Conservation (phyloP, 306 rosid species). For the Begonia peltatifolia region DNA sequence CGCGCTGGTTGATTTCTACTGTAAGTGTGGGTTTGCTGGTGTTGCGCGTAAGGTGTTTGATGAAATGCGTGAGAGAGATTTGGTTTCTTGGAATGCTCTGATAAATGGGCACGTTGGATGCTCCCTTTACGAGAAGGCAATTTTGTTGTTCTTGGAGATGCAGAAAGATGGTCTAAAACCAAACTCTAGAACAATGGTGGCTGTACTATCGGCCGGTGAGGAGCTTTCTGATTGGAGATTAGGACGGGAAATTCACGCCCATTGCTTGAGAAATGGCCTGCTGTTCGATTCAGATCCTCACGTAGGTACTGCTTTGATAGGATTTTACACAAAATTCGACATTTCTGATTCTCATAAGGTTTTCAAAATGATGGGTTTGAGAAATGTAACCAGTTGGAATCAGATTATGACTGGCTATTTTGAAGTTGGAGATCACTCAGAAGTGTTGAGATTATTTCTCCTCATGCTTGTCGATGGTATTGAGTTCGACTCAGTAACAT, state of each 20-base stretch:
- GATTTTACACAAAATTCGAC: constrained; percentile 26
- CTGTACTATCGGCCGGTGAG: constrained; percentile 24
- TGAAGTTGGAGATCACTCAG: constrained; percentile 20
- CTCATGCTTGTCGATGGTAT: constrained; percentile 19
- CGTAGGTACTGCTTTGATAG: constrained; percentile 36
- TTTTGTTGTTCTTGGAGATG: constrained; percentile 23
- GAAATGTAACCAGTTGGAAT: constrained; percentile 32
- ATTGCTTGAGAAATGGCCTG: constrained; percentile 26
- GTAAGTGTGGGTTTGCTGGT: constrained; percentile 21
- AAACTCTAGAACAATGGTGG: constrained; percentile 26
- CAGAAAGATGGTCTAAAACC: constrained; percentile 20
- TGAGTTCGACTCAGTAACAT: constrained; percentile 22
- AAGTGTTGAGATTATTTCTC: constrained; percentile 17
- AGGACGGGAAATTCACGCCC: constrained; percentile 31
- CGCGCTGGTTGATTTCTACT: constrained; percentile 30
- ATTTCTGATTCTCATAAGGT: constrained; percentile 8
- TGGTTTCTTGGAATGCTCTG: constrained; percentile 33
- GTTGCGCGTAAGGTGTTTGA: constrained; percentile 26
- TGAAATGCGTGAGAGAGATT: constrained; percentile 25
- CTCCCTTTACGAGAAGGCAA: constrained; percentile 15
- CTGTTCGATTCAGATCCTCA: constrained; percentile 23
- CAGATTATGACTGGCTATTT: constrained; percentile 24
- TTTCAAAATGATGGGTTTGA: constrained; percentile 25
- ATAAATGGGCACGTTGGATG: constrained; percentile 26
- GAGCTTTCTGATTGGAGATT: constrained; percentile 17